These are phyloP conservation scores for Aspergillus bertholletiae DNA, from an alignment of 495 filamentous ascomycete species.

Conservation along the genomic window DNA sequence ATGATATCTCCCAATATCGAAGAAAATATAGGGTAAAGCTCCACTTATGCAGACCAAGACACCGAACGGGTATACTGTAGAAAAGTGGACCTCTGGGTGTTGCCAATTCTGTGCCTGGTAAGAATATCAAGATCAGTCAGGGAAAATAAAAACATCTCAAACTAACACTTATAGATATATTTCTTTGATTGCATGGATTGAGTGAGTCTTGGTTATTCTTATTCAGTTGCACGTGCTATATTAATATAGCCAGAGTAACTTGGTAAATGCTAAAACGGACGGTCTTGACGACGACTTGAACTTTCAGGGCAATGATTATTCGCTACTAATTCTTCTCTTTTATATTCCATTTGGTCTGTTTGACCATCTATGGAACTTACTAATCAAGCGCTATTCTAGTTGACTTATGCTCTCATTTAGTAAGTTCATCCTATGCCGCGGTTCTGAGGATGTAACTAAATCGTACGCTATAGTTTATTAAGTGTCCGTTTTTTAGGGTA, in stretches of 20 bases:
- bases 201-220: conserved; percentile 33
- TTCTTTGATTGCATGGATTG: conserved; percentile 60
- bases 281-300: conserved; percentile 47
- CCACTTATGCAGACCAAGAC: too few species aligned
- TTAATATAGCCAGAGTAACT: conserved; percentile 37
- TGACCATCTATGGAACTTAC: conserved; percentile 55
- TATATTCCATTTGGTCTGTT: conserved; percentile 70
- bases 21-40: too few species aligned
- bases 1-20: too few species aligned
- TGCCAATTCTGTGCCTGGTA: conserved; percentile 32
- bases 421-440: conserved; percentile 45
- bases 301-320: conserved; percentile 61
- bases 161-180: conserved; percentile 45
- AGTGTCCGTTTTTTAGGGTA: conserved; percentile 45
- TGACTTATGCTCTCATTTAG: conserved; percentile 41
- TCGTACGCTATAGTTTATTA: too few species aligned
- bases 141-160: too few species aligned
- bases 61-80: too few species aligned
- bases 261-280: conserved; percentile 65
- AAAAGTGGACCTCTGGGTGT: conserved; percentile 2
- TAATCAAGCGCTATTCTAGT: conserved; percentile 55
- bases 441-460: too few species aligned
- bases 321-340: conserved; percentile 64
- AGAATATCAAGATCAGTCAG: too few species aligned
- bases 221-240: neutral